These are phyloP conservation scores for Saccharomycopsis synnaedendra DNA, from an alignment of 805 yeast genomes.

Conservation along the genomic window DNA sequence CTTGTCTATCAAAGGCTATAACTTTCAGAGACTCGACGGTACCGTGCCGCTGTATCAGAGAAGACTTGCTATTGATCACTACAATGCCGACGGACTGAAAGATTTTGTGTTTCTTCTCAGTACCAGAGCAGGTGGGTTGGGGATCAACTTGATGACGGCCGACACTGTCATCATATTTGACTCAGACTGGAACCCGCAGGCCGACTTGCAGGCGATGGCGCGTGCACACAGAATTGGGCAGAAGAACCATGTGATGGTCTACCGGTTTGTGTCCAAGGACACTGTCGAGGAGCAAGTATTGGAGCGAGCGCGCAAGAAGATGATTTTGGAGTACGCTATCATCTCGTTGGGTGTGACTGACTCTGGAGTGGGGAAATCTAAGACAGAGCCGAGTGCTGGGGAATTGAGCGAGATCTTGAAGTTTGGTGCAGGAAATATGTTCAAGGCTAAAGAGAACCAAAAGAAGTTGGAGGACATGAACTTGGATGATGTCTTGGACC, in stretches of 20 bases:
- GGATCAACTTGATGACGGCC: conserved; percentile 97
- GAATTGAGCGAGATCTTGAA: conserved; percentile 89
- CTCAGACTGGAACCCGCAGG: conserved; percentile 99
- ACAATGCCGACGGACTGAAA: conserved; percentile 84
- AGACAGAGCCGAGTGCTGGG: conserved; percentile 66
- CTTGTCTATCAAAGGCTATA: conserved; percentile 72
- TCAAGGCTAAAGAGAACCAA: conserved; percentile 89
- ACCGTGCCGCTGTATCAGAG: conserved; percentile 91
- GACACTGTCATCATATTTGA: conserved; percentile 97
- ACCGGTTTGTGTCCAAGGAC: conserved; percentile 94
- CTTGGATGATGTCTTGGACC: conserved; percentile 88
- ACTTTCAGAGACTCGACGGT: conserved; percentile 92
- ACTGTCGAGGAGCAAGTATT: conserved; percentile 96
- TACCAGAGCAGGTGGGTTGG: conserved; percentile 98
- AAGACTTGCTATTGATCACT: conserved; percentile 91
- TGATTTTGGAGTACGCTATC: conserved; percentile 96
- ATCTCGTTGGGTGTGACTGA: conserved; percentile 94
- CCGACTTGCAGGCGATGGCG: conserved; percentile 99
- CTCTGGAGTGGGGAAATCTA: conserved; percentile 32
- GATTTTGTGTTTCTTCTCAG: conserved; percentile 85
- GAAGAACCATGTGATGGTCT: conserved; percentile 94
- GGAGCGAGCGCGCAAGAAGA: conserved; percentile 94
- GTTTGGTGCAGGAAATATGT: conserved; percentile 98
- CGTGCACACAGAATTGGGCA: conserved; percentile 99
- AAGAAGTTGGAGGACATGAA: conserved; percentile 91